Evolutionary conservation across 2,329 filamentous ascomycete genomes (phyloP), one percentile per base, ranked within the genome.

Genomic region (Aureobasidium sp.): DNA sequence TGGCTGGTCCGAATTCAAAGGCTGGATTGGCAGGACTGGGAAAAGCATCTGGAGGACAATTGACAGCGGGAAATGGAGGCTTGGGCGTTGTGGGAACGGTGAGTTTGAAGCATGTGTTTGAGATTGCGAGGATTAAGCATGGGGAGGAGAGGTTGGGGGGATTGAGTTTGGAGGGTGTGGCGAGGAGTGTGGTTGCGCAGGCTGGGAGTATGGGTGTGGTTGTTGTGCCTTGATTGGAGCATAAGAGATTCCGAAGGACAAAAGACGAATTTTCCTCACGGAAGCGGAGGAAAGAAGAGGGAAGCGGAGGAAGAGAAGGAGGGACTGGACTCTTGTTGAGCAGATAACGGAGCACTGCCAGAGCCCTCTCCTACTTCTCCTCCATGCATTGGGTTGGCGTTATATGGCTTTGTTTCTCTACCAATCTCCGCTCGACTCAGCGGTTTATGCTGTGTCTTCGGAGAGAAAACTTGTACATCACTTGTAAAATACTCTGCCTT

Each of bases 51-150:
- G 66, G 64, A 45, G 60, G 61, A 1, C 64, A 62, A 13, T 61
- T 59, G 48, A 61, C 48, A 14, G 54, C 42, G 3, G 66, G 72
- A 8, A 88, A 85, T 61, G 88, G 90, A 0, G 89, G 87, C 0
- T 81, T 87, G 64, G 90, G 96, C 67, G 85, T 79, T 8, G 84
- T 96, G 21, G 94, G 93, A 62, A 88, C 84, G 3, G 82, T 99
- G 61, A 94, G 88, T 69, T 78, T 99, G 70, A 99, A 99, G 81
- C 94, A 99, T 77, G 80, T 99, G 27, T 97, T 91, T 77, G 93
- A 97, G 78, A 97, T 99, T 75, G 94, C 94, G 67, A 92, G 90
- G 81, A 95, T 99, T 71, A 99, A 99, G 82, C 88, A 76, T 61
- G 66, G 67, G 2, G 78, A 81, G 75, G 70, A 68, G 44, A 69